Evolutionary conservation across 129 eudicot species (phyloP).

Genomic region (Helianthus annuus): DNA sequence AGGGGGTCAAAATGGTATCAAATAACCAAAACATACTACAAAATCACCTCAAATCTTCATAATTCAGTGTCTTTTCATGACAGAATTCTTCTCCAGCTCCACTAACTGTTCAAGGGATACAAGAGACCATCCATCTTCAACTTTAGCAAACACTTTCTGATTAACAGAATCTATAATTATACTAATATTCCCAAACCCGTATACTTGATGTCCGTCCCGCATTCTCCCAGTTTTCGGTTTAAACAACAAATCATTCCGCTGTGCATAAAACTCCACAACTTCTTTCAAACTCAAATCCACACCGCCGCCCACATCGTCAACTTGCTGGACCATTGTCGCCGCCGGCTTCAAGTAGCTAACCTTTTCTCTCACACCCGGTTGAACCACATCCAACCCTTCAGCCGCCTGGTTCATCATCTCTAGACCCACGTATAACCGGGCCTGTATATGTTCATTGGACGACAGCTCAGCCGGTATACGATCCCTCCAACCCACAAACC

Average conservation of each 20-base stretch:
- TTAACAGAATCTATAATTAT: slow-evolving; percentile 65
- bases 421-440: too few species aligned
- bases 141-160: slow-evolving; percentile 68
- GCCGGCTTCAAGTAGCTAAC: slow-evolving; percentile 40
- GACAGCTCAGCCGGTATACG: too few species aligned
- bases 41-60: neutral
- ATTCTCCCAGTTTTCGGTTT: slow-evolving; percentile 72
- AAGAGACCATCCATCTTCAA: slow-evolving; percentile 62
- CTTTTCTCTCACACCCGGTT: slow-evolving; percentile 50
- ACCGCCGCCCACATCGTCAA: slow-evolving; percentile 41
- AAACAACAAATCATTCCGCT: slow-evolving; percentile 58
- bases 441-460: too few species aligned
- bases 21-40: too few species aligned
- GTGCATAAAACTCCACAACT: slow-evolving; percentile 68
- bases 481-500: too few species aligned
- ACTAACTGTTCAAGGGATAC: slow-evolving; percentile 75
- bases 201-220: slow-evolving; percentile 60
- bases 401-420: too few species aligned
- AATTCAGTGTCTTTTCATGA: slow-evolving; percentile 40
- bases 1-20: too few species aligned
- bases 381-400: too few species aligned
- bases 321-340: slow-evolving; percentile 31
- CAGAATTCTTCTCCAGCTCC: slow-evolving; percentile 55
- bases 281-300: slow-evolving; percentile 74
- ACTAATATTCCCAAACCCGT: slow-evolving; percentile 80